Evolutionary conservation across 768 basidiomycete genomes (phyloP).

Genomic region (Holtermanniella nyarrowii): DNA sequence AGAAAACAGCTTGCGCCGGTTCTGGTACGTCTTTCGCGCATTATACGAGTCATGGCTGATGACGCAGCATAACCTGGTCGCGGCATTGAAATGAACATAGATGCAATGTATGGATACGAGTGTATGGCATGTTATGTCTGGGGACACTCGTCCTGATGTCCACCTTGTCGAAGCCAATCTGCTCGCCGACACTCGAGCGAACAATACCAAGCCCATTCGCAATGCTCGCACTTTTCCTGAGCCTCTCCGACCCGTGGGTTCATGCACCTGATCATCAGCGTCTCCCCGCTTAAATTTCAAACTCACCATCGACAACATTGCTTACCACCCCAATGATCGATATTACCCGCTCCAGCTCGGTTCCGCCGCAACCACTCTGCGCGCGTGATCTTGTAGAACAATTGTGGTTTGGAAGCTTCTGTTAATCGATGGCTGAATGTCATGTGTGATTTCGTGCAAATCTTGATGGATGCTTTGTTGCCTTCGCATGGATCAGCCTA

Average conservation of each 20-base stretch:
- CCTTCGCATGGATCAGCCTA: slow-evolving; percentile 27
- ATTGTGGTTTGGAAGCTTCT: slow-evolving; percentile 20
- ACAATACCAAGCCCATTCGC: slow-evolving; percentile 34
- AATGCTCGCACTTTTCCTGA: slow-evolving; percentile 12
- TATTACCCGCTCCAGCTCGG: slow-evolving; percentile 7
- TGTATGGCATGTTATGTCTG: slow-evolving; percentile 1
- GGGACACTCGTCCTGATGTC: slow-evolving; percentile 27
- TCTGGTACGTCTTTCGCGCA: slow-evolving; percentile 25
- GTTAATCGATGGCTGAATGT: slow-evolving; percentile 10
- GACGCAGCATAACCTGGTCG: slow-evolving; percentile 21
- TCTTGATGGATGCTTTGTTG: slow-evolving; percentile 26
- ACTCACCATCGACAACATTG: slow-evolving; percentile 30
- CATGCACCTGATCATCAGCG: slow-evolving; percentile 18
- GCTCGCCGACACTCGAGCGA: slow-evolving; percentile 34
- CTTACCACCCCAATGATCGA: slow-evolving; percentile 24
- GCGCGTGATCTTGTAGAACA: slow-evolving; percentile 23
- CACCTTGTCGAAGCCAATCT: slow-evolving; percentile 25
- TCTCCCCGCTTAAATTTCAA: background rate
- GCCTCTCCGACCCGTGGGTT: slow-evolving; percentile 13
- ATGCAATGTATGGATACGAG: background rate
- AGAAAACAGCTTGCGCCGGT: slow-evolving; percentile 43
- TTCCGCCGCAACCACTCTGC: slow-evolving; percentile 26
- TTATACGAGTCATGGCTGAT: background rate
- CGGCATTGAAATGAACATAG: slow-evolving; percentile 9
- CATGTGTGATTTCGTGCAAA: slow-evolving; percentile 21